Conservation (phyloP, 352 stramenopile species). For the Globisporangium recalcitrans region DNA sequence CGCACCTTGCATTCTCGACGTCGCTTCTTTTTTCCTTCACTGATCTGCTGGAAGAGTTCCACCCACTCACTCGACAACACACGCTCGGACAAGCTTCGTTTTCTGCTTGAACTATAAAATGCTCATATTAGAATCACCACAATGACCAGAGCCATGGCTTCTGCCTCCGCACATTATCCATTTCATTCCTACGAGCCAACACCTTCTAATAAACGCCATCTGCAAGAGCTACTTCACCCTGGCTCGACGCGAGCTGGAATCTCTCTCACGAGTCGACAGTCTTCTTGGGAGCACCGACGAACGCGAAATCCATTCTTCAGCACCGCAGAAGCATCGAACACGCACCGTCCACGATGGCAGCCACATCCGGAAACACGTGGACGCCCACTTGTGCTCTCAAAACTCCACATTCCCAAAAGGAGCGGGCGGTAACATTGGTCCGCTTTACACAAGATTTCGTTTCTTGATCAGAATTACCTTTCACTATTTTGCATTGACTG, state of each 20-base stretch:
- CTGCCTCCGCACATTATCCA: neutral
- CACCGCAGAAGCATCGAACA: neutral
- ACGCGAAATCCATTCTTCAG: neutral
- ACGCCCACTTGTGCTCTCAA: slow-evolving; percentile 3
- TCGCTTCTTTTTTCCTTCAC: neutral
- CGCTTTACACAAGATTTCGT: slow-evolving; percentile 16
- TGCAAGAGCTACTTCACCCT: slow-evolving; percentile 1
- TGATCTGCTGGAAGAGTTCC: too few species aligned
- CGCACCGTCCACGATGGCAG: neutral
- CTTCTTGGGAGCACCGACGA: neutral
- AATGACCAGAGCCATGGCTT: slow-evolving; percentile 8
- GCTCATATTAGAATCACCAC: slow-evolving; percentile 12
- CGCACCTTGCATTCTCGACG: neutral
- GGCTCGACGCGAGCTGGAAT: neutral
- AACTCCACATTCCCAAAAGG: slow-evolving; percentile 14
- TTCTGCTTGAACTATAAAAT: slow-evolving; percentile 13
- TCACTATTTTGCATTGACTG: slow-evolving; percentile 84
- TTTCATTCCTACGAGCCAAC: neutral
- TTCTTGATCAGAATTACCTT: slow-evolving; percentile 21
- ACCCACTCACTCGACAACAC: neutral
- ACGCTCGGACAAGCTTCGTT: neutral
- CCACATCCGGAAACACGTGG: neutral
- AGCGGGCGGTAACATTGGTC: slow-evolving; percentile 6
- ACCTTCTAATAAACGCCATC: neutral
- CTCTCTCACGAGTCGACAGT: neutral